phyloP scores from a whole-genome alignment of 2,329 filamentous ascomycete species.

The Colletotrichum tropicicola region DNA sequence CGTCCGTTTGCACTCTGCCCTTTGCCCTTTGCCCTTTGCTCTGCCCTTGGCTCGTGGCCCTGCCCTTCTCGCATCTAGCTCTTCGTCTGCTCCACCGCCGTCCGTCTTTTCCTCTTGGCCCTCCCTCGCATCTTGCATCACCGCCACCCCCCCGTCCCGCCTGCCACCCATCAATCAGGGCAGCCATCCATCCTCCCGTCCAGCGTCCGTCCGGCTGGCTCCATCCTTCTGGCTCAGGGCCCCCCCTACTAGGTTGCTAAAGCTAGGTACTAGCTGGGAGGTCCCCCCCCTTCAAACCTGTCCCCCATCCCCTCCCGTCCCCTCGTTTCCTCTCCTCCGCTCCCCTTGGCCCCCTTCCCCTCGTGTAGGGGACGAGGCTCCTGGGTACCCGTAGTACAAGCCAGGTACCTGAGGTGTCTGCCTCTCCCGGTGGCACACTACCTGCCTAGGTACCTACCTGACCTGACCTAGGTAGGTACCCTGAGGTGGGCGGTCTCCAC shows the following conservation, averaged over 20 bases:
- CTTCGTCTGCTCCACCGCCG: neutral
- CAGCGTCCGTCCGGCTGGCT: slow-evolving; percentile 7
- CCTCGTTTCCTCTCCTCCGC: neutral
- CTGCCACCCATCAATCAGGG: slow-evolving; percentile 13
- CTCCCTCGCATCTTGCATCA: slow-evolving; percentile 1
- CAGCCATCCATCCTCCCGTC: slow-evolving; percentile 17
- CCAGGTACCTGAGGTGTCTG: neutral
- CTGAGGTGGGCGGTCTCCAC: neutral
- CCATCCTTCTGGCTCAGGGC: slow-evolving; percentile 10
- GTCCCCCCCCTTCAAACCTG: slow-evolving; percentile 4
- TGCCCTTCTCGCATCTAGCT: neutral
- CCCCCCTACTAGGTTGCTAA: neutral
- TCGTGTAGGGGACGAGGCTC: neutral
- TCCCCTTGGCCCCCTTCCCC: neutral
- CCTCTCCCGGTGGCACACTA: neutral
- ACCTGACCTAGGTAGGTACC: neutral
- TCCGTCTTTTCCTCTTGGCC: neutral
- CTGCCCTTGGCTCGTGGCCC: neutral
- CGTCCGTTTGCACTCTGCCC: too few species aligned
- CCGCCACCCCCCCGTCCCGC: slow-evolving; percentile 1
- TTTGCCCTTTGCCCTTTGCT: neutral
- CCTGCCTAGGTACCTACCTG: neutral
- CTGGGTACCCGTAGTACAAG: neutral
- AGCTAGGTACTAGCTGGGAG: neutral
- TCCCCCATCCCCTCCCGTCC: neutral